Evolutionary conservation across 169 alveolate species (phyloP), one percentile per base, ranked within the genome.

Genomic region (Plasmodium gaboni): DNA sequence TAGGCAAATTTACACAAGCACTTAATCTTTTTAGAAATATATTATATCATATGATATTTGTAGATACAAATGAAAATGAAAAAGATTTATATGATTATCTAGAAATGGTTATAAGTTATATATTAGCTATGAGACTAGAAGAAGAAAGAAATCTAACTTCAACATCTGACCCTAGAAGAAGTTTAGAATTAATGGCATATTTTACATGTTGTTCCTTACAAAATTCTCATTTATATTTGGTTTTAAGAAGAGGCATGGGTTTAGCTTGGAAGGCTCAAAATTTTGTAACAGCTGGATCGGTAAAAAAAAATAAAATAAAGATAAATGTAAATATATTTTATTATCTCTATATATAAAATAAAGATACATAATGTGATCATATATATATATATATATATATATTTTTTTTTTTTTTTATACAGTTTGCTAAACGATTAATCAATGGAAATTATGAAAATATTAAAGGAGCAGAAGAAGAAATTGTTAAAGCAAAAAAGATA

Each of bases 261-360:
- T 88, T 95, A 38, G 94, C 95, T 46, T 95, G 97, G 97, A 95
- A 95, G 76, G 96, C 97, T 4, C 95, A 95, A 38, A 95, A 95
- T 70, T 95, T 94, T 73, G 89, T 70, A n/a, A 95, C 96, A 0
- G 96, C 97, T 13, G 96, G 92, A 70, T 85, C 92, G 76, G 90
- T 80, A 60, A 32, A 12, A 53, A 53, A 32, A 3, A n/a, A 12
- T n/a, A 13, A 9, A 8, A 46, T 19, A 10, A n/a, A 7, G 4
- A 48, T 22, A 10, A 48, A 48, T n/a, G 2, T 1, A 24, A n/a
- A 1, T 12, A 2, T 12, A 50, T 2, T 12, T 1, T 50, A 50
- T 3, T 12, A 50, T 13, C 1, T 1, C 5, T 46, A 46, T 46
- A 7, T 9, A 50, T 50, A 50, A 50, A 50, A 12, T 50, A 50